Percentiles rank a stretch among this genome's conserved stretches.
These are phyloP conservation scores for Suillus sp. DNA, from an alignment of 768 basidiomycete species.

Conservation along the genomic window DNA sequence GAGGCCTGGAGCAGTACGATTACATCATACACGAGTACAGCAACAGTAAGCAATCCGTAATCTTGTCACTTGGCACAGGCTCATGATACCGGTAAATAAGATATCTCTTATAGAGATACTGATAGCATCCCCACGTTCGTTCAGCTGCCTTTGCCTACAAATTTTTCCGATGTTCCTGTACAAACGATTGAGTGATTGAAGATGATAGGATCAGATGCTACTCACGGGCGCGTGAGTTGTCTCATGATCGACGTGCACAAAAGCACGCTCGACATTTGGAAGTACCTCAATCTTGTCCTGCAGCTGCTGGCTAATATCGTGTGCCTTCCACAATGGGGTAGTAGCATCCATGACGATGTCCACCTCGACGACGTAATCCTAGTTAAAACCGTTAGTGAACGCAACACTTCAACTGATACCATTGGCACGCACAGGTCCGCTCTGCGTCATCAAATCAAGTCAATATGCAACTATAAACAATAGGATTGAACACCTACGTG, in stretches of 20 bases:
- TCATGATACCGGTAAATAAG: not conserved
- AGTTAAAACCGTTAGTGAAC: slow-evolving; percentile 11
- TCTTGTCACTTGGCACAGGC: not conserved
- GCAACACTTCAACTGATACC: not conserved
- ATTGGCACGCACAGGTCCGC: slow-evolving; percentile 60
- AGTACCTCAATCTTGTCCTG: slow-evolving; percentile 89
- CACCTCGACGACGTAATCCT: slow-evolving; percentile 93
- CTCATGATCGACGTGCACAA: slow-evolving; percentile 95
- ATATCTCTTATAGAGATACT: not conserved
- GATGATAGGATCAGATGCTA: slow-evolving; percentile 6
- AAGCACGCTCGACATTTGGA: slow-evolving; percentile 89
- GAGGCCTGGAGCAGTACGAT: not conserved
- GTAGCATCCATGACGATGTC: slow-evolving; percentile 91
- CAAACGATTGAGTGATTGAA: slow-evolving; percentile 2
- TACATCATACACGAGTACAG: not conserved
- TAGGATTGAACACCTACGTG: slow-evolving; percentile 53
- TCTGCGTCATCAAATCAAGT: slow-evolving; percentile 39
- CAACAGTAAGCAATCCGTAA: not conserved
- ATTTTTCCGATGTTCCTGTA: slow-evolving; percentile 48
- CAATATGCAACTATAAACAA: slow-evolving; percentile 1
- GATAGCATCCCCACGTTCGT: not conserved
- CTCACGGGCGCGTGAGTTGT: slow-evolving; percentile 74
- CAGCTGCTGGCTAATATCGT: slow-evolving; percentile 80
- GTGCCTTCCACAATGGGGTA: slow-evolving; percentile 88
- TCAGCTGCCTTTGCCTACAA: slow-evolving; percentile 13